Evolutionary conservation across 2,329 filamentous ascomycete species (phyloP).

Genomic region (Hyphodiscus sp.): DNA sequence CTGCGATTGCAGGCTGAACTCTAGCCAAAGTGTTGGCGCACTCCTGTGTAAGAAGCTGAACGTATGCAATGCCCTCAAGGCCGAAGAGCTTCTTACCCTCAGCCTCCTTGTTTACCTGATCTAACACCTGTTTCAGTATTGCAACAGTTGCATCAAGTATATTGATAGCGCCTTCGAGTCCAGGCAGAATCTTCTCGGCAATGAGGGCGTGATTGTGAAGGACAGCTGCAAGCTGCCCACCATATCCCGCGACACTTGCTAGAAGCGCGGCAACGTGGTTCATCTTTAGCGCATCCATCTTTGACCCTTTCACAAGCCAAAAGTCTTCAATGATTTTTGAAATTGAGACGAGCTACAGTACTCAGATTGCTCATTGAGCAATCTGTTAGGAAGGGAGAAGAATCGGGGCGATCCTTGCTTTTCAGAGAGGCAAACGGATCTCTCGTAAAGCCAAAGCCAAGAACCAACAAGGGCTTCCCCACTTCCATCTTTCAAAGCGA

Average conservation of each 20-base stretch:
- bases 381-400: background rate
- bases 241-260: slow-evolving; percentile 12
- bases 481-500: background rate
- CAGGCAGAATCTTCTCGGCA: background rate
- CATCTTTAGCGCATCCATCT: slow-evolving; percentile 9
- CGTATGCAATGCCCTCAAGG: slow-evolving; percentile 16
- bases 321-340: background rate
- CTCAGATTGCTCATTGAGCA: background rate
- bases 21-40: slow-evolving; percentile 14
- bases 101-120: slow-evolving; percentile 10
- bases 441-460: background rate
- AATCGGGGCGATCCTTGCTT: background rate
- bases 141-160: slow-evolving; percentile 15
- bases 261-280: slow-evolving; percentile 3
- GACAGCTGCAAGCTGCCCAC: slow-evolving; percentile 14
- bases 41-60: slow-evolving; percentile 16
- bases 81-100: slow-evolving; percentile 16
- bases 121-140: slow-evolving; percentile 17
- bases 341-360: background rate
- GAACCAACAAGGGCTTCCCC: background rate
- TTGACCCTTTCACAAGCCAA: background rate
- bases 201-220: slow-evolving; percentile 16
- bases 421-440: background rate
- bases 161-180: slow-evolving; percentile 15
- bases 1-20: slow-evolving; percentile 7